These are phyloP conservation scores for Erucastrum elatum DNA, from an alignment of 345 rosid genomes.

Conservation along the genomic window DNA sequence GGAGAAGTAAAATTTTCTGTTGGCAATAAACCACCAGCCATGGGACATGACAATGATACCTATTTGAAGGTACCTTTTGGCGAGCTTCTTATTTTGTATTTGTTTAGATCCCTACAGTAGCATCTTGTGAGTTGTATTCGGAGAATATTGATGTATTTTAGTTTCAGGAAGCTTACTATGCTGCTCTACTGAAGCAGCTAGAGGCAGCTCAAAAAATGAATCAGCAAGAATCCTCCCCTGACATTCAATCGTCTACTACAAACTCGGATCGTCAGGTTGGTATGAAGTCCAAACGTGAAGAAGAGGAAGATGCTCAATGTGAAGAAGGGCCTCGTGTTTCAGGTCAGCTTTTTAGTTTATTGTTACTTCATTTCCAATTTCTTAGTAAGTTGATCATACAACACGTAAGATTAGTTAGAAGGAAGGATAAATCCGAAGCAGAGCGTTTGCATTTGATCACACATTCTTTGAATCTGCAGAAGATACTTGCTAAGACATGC, in stretches of 20 bases:
- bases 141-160: not conserved
- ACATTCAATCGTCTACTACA: constrained; percentile 35
- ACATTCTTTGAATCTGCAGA: not conserved
- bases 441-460: not conserved
- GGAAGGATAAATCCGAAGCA: not conserved
- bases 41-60: constrained; percentile 50
- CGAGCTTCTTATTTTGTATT: too few species aligned
- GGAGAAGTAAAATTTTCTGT: constrained; percentile 9
- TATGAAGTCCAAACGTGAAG: constrained; percentile 61
- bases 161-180: constrained; percentile 78
- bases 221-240: constrained; percentile 45
- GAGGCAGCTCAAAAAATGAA: constrained; percentile 46
- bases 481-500: not conserved
- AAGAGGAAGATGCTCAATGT: constrained; percentile 63
- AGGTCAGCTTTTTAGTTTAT: constrained; percentile 44
- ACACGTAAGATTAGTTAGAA: not conserved
- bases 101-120: not conserved
- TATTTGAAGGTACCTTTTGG: constrained; percentile 52
- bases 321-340: constrained; percentile 65
- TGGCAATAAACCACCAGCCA: constrained; percentile 64
- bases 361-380: not conserved
- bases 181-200: constrained; percentile 45
- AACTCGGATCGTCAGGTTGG: constrained; percentile 69
- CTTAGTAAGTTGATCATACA: not conserved
- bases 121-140: not conserved